phyloP scores from a whole-genome alignment of 352 stramenopile genomes.

The Nothophytophthora sp. region DNA sequence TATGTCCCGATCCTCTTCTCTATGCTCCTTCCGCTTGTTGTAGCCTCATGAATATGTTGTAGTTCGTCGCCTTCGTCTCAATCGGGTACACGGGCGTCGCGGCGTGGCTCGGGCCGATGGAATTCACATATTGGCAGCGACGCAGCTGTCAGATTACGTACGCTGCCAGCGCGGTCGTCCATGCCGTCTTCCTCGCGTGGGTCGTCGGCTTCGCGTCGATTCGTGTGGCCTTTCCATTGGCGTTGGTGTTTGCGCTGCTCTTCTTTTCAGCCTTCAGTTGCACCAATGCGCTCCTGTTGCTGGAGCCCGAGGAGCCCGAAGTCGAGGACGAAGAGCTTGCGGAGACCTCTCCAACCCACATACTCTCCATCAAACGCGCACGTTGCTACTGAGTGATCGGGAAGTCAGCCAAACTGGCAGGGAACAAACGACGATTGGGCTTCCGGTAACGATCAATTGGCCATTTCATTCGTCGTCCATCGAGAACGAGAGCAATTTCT shows the following conservation, averaged over 20 bases:
- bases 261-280: constrained; percentile 60
- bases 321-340: constrained; percentile 5
- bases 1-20: constrained; percentile 11
- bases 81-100: constrained; percentile 39
- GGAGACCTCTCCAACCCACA: constrained; percentile 15
- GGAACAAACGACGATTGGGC: neutral
- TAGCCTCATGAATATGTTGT: constrained; percentile 4
- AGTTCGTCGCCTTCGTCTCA: constrained; percentile 57
- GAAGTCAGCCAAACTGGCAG: neutral
- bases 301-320: constrained; percentile 37
- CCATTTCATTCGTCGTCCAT: constrained; percentile 68
- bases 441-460: neutral
- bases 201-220: constrained; percentile 22
- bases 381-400: constrained; percentile 22
- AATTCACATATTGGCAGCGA: constrained; percentile 52
- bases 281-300: constrained; percentile 58
- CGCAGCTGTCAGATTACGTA: constrained; percentile 42
- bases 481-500: constrained; percentile 82
- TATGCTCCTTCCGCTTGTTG: neutral
- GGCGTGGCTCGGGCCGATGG: constrained; percentile 52
- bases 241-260: constrained; percentile 23
- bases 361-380: constrained; percentile 21
- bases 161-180: constrained; percentile 28
- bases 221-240: constrained; percentile 34
- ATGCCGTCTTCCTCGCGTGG: constrained; percentile 41